Evolutionary conservation across 495 filamentous ascomycete species (phyloP), one percentile per base, ranked within the genome.

Genomic region (Astrocystis sublimbata): DNA sequence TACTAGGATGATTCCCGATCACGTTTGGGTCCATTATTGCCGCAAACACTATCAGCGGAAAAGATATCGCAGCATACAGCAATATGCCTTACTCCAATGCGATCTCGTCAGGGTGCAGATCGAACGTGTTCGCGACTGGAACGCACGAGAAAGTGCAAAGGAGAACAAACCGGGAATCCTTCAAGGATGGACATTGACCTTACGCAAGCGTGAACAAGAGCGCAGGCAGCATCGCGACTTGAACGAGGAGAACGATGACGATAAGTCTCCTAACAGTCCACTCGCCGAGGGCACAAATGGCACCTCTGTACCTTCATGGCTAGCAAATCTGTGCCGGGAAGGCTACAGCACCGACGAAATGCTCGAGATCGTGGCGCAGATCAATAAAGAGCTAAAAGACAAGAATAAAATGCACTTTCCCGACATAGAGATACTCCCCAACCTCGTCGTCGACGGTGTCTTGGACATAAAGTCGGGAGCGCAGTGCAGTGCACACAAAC

Each of bases 1-100:
- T 41, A 96, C 92, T 0, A 82, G 86, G 15, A 73, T 76, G 4
- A 87, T 96, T 42, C 89, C 90, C 0, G 64, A 78, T 0, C 58
- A 81, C 0, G 77, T 89, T 15, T 93, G 89, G 89, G 80, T 88
- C 0, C 80, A 86, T 47, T 86, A 83, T 67, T 96, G 92, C 68
- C 83, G 92, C 1, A 94, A 93, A 68, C 89, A 93, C 67, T 96
- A 96, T 73, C 92, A 96, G 73, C 86, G 90, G 0, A 79, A 74
- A 35, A 78, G 87, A 0, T 94, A 93, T 69, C 79, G 88, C 0
- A 84, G 86, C 54, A 72, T 78, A 1, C 75, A 78, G n/a, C 75
- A 82, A 8, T 92, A 85, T 76, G 77, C 83, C 3, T 75, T 76
- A 21, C 70, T 79, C 1, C 88, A 93, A 63, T 83, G 83, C 43